phyloP scores from a whole-genome alignment of 495 filamentous ascomycete genomes.

The Acidiella bohemica region DNA sequence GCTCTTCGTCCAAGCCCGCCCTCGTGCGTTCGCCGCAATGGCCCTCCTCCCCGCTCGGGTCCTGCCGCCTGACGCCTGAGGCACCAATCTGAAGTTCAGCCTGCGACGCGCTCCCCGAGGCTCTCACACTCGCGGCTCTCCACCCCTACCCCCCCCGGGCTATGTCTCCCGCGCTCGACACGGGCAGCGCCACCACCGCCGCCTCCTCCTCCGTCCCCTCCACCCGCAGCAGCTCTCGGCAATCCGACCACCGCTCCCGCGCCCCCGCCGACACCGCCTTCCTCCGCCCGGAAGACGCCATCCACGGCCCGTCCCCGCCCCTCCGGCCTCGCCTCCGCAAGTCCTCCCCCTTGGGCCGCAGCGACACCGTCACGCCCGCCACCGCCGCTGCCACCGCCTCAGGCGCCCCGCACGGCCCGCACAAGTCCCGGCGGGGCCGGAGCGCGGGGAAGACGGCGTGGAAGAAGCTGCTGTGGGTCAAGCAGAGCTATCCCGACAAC shows the following conservation, averaged over 20 bases:
- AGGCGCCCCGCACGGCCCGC: slow-evolving; percentile 24
- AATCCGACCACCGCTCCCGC: slow-evolving; percentile 3
- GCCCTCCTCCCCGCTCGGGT: no score
- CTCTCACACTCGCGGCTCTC: no score
- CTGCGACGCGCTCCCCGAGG: no score
- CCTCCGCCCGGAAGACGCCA: slow-evolving; percentile 75
- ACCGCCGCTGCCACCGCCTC: not conserved
- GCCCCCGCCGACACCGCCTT: slow-evolving; percentile 24
- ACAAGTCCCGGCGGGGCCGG: slow-evolving; percentile 37
- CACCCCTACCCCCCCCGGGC: no score
- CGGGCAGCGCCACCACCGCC: no score
- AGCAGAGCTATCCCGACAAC: slow-evolving; percentile 95
- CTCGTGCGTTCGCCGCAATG: no score
- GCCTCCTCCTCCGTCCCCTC: no score
- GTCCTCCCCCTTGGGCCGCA: slow-evolving; percentile 22
- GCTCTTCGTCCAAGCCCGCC: no score
- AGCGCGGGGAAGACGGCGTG: slow-evolving; percentile 52
- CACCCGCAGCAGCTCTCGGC: slow-evolving; percentile 4
- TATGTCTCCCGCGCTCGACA: no score
- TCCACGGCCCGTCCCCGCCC: slow-evolving; percentile 45
- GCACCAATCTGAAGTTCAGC: no score
- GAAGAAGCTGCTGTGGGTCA: slow-evolving; percentile 97
- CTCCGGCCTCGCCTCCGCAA: slow-evolving; percentile 35
- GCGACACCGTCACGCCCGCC: slow-evolving; percentile 9
- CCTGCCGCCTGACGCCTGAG: no score